Evolutionary conservation across 1,284 basidiomycete species (phyloP).

Genomic region (Leccinum laetum): DNA sequence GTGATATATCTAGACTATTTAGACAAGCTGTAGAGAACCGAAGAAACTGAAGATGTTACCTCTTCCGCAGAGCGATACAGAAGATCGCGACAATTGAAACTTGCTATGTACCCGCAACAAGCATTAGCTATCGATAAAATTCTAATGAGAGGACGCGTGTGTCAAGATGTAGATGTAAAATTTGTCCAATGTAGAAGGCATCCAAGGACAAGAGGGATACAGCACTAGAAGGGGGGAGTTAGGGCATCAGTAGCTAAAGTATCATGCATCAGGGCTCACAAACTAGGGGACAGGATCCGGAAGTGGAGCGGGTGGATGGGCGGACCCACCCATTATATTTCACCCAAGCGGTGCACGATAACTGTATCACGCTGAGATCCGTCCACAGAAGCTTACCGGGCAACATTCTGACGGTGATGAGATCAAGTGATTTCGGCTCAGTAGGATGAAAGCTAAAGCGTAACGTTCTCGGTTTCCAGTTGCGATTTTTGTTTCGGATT

Average conservation of each 20-base stretch:
- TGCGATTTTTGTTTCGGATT: not conserved
- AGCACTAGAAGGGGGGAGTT: not conserved
- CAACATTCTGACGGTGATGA: not conserved
- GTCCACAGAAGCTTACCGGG: not conserved
- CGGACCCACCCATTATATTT: not conserved
- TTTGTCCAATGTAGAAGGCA: not conserved
- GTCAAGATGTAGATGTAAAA: not conserved
- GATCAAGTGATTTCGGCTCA: too few species aligned
- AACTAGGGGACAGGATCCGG: not conserved
- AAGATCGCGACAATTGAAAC: not conserved
- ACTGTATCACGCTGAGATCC: not conserved
- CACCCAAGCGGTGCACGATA: not conserved
- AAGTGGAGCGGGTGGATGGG: not conserved
- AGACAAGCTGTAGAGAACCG: not conserved
- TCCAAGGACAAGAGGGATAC: not conserved
- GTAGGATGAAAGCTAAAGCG: not conserved
- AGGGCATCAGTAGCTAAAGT: not conserved
- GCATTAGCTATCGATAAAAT: not conserved
- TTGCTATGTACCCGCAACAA: not conserved
- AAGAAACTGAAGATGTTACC: not conserved
- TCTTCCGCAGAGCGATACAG: not conserved
- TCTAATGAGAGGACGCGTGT: not conserved
- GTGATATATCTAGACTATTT: not conserved
- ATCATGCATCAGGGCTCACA: not conserved
- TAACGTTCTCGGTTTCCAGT: not conserved